Percentiles rank a stretch among this genome's conserved stretches.
These are phyloP conservation scores for Fusarium falciforme DNA, from an alignment of 2,329 filamentous ascomycete genomes.

Conservation along the genomic window DNA sequence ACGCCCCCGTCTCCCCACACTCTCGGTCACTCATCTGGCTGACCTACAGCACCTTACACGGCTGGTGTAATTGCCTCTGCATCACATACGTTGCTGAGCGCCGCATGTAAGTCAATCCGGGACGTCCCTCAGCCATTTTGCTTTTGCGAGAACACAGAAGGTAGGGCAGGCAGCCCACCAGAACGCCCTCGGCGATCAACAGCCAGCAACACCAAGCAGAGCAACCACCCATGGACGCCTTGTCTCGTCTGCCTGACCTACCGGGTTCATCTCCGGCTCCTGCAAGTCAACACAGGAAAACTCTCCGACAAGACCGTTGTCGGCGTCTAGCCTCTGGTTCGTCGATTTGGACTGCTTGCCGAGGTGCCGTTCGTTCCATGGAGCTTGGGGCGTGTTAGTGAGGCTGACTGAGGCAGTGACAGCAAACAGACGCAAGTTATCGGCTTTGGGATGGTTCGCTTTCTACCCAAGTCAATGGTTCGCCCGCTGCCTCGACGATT, in stretches of 20 bases:
- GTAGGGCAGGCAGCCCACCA: conserved; percentile 13
- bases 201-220: conserved; percentile 13
- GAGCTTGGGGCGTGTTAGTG: conserved; percentile 15
- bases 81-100: not conserved
- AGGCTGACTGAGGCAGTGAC: conserved; percentile 28
- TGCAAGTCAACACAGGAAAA: conserved; percentile 17
- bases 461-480: conserved; percentile 8
- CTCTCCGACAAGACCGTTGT: conserved; percentile 13
- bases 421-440: conserved; percentile 3
- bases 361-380: not conserved
- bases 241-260: conserved; percentile 20
- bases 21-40: conserved; percentile 20
- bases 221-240: conserved; percentile 15
- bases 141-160: not conserved
- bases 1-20: conserved; percentile 29
- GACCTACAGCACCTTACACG: not conserved
- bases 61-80: conserved; percentile 19
- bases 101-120: conserved; percentile 5
- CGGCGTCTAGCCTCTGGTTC: not conserved
- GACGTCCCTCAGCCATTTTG: not conserved
- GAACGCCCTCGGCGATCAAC: conserved; percentile 2
- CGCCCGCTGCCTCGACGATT: conserved; percentile 14
- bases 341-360: conserved; percentile 9
- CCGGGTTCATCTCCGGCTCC: conserved; percentile 23
- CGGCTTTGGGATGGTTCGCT: not conserved